These are phyloP conservation scores for Leccinum laetum DNA, from an alignment of 1,284 basidiomycete genomes.

Conservation along the genomic window DNA sequence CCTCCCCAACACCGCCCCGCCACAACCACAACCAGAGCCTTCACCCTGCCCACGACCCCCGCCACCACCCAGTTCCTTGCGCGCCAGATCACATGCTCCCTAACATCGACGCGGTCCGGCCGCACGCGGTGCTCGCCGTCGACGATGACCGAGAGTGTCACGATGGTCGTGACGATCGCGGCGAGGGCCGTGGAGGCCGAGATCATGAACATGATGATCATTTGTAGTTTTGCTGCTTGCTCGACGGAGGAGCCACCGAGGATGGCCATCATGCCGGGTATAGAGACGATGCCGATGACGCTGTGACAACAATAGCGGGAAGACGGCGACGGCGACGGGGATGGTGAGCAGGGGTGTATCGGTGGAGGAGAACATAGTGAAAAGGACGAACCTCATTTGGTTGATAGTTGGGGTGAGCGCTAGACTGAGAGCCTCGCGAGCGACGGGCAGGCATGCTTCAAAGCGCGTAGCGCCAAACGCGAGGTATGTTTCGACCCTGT, in stretches of 20 bases:
- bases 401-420: conserved; percentile 82
- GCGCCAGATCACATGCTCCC: conserved; percentile 50
- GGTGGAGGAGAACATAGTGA: neutral
- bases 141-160: conserved; percentile 60
- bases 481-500: conserved; percentile 82
- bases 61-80: conserved; percentile 33
- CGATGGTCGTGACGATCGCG: conserved; percentile 61
- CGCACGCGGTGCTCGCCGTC: conserved; percentile 72
- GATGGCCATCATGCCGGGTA: conserved; percentile 85
- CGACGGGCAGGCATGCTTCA: conserved; percentile 80
- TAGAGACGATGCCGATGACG: conserved; percentile 78
- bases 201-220: conserved; percentile 94
- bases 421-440: conserved; percentile 72
- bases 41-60: conserved; percentile 17
- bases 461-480: conserved; percentile 80
- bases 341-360: neutral
- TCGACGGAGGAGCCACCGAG: conserved; percentile 82
- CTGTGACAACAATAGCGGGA: conserved; percentile 35
- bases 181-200: conserved; percentile 73
- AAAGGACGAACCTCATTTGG: conserved; percentile 69
- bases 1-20: conserved; percentile 14
- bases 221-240: conserved; percentile 83
- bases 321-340: neutral
- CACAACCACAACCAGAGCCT: neutral
- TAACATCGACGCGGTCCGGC: conserved; percentile 60